phyloP scores from a whole-genome alignment of 192 early-diverging fungal genomes.

The Oehlia diaphana region DNA sequence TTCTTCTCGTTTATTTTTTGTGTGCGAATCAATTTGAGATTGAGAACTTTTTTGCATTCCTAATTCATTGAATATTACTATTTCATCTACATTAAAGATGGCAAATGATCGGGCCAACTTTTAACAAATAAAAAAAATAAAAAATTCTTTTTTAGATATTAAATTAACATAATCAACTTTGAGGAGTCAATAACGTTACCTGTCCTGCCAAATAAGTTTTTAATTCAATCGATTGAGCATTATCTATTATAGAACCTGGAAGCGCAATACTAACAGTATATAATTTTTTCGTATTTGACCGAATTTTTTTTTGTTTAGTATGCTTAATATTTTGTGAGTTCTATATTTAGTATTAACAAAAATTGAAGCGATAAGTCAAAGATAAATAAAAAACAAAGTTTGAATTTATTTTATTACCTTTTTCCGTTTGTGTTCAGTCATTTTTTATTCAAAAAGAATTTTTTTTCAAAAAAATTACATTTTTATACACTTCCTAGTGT shows the following conservation, averaged over 20 bases:
- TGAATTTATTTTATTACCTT: no score
- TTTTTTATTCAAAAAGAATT: no score
- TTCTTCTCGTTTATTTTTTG: slow-evolving; percentile 41
- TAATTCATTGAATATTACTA: slow-evolving; percentile 65
- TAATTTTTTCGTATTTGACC: not conserved
- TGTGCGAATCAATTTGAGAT: slow-evolving; percentile 29
- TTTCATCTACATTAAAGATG: slow-evolving; percentile 66
- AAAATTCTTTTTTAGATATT: not conserved
- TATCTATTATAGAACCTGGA: slow-evolving; percentile 64
- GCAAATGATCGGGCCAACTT: slow-evolving; percentile 60
- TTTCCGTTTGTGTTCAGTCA: no score
- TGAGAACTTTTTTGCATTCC: slow-evolving; percentile 5
- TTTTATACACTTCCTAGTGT: no score
- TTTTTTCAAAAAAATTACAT: no score
- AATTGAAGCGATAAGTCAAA: no score
- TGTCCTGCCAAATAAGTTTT: slow-evolving; percentile 73
- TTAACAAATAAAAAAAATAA: not conserved
- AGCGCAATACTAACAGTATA: slow-evolving; percentile 68
- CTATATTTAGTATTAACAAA: no score
- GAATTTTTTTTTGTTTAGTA: not conserved
- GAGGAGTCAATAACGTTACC: slow-evolving; percentile 32
- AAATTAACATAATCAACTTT: not conserved
- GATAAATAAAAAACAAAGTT: no score
- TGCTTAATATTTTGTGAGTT: not conserved
- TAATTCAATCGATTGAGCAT: slow-evolving; percentile 60